These are phyloP conservation scores for Phytopythium aichiense DNA, from an alignment of 352 stramenopile species.

Conservation along the genomic window DNA sequence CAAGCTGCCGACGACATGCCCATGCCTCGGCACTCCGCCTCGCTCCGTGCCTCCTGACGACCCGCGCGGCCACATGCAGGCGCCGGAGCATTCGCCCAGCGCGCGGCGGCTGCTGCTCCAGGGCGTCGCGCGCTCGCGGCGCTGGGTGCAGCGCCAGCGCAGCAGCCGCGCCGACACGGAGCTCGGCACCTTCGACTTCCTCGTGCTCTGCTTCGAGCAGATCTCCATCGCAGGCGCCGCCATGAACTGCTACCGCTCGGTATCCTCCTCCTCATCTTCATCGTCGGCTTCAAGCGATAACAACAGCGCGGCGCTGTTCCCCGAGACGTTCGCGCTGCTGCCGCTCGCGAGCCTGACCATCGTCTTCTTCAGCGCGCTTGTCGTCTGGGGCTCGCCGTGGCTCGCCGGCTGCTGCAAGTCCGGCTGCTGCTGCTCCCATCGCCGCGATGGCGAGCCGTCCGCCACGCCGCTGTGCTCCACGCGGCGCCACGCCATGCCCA, in stretches of 20 bases:
- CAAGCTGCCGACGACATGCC: neutral
- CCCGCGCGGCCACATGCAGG: neutral
- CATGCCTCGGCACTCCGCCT: neutral
- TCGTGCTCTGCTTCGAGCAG: conserved; percentile 31
- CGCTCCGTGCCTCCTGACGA: neutral
- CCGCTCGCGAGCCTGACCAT: conserved; percentile 24
- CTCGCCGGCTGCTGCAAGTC: conserved; percentile 14
- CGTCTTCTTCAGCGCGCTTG: conserved; percentile 14
- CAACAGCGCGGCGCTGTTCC: conserved; percentile 14
- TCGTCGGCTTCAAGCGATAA: neutral
- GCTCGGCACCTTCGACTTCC: conserved; percentile 26
- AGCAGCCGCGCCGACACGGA: conserved; percentile 18
- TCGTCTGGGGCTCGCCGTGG: conserved; percentile 26
- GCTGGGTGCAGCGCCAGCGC: conserved; percentile 20
- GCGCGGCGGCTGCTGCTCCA: conserved; percentile 1
- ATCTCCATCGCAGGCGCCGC: conserved; percentile 25
- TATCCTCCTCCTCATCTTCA: neutral
- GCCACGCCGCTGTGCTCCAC: conserved; percentile 14
- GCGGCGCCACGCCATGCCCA: conserved; percentile 15
- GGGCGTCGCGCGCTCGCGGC: conserved; percentile 9
- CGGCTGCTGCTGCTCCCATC: conserved; percentile 14
- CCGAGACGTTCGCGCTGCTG: conserved; percentile 16
- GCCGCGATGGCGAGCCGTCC: neutral
- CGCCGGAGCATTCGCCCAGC: neutral
- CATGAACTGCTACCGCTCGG: conserved; percentile 28